Conservation (phyloP, 345 rosid species). For the Arabidopsis thaliana region TAIR10.1 NC_003075.7:10879001-10879500, state of each 20-base stretch:
- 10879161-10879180: constrained; percentile 65
- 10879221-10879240: constrained; percentile 59
- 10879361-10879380: constrained; percentile 16
- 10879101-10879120: constrained; percentile 45
- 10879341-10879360: constrained; percentile 3
- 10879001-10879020: neutral
- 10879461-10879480: neutral
- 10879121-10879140: constrained; percentile 45
- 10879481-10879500: constrained; percentile 13
- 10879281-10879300: constrained; percentile 9
- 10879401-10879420: constrained; percentile 5
- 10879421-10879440: neutral
- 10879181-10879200: constrained; percentile 69
- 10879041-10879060: constrained; percentile 1
- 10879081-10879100: constrained; percentile 45
- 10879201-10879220: constrained; percentile 61
- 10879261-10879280: neutral
- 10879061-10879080: constrained; percentile 2
- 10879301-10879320: neutral
- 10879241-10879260: constrained; percentile 25
- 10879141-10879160: constrained; percentile 40
- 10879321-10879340: neutral
- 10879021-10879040: neutral
- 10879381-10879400: neutral
- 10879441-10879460: constrained; percentile 15